A percentile compares a stretch with the other conserved stretches of the same genome.
Conservation (phyloP, 345 rosid species). For the Anacardium occidentale region DNA sequence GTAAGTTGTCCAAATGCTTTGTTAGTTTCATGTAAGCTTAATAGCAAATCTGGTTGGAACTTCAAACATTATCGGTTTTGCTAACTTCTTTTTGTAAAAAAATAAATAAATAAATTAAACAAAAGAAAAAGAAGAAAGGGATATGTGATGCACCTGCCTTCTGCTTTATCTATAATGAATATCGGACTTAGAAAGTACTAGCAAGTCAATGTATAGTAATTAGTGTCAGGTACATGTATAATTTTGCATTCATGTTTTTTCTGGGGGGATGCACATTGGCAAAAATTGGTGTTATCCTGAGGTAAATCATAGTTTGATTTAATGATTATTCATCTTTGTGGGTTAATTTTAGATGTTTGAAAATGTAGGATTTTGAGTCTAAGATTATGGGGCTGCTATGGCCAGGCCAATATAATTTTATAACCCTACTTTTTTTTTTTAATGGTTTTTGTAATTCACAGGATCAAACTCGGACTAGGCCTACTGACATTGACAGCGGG, state of each 20-base stretch:
- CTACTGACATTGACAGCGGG: slow-evolving; percentile 33
- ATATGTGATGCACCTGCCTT: background rate
- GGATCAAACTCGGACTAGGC: slow-evolving; percentile 47
- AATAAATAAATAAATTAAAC: background rate
- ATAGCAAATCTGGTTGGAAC: background rate
- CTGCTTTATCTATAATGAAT: background rate
- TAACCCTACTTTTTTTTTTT: background rate
- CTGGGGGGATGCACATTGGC: background rate
- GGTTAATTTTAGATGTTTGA: background rate
- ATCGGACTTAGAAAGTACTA: background rate
- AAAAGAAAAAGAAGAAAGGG: too few relatives aligned
- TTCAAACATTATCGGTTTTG: background rate
- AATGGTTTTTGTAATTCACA: slow-evolving; percentile 24
- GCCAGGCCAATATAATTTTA: background rate
- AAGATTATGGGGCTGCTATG: background rate
- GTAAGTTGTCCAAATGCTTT: slow-evolving; percentile 37
- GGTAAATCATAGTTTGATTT: background rate
- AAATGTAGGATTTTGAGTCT: background rate
- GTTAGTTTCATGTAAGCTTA: slow-evolving; percentile 10
- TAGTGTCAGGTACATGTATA: background rate
- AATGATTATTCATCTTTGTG: background rate
- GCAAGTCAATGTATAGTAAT: background rate
- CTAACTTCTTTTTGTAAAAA: background rate
- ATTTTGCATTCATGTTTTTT: background rate
- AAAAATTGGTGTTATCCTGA: background rate